Percentiles rank a stretch among this genome's conserved stretches.
phyloP scores from a whole-genome alignment of 805 yeast genomes.

The Metschnikowia borealis region DNA sequence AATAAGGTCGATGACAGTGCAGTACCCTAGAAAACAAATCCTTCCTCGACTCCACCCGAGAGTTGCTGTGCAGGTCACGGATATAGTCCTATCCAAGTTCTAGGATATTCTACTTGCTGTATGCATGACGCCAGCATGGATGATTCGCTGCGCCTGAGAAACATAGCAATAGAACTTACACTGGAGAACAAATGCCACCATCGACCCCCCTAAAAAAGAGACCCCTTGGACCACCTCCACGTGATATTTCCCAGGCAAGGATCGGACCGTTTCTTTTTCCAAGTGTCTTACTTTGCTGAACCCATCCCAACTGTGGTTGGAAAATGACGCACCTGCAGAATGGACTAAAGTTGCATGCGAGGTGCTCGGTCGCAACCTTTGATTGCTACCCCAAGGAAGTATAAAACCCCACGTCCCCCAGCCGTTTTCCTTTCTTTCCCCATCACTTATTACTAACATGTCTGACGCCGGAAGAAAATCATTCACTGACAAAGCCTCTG shows the following conservation, averaged over 20 bases:
- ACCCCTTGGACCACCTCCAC: not conserved
- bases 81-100: not conserved
- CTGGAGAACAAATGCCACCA: not conserved
- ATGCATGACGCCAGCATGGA: conserved; percentile 1
- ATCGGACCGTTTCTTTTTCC: not conserved
- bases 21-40: not conserved
- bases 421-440: not conserved
- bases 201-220: not conserved
- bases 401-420: conserved; percentile 4
- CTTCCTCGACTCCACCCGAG: not conserved
- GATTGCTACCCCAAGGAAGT: conserved; percentile 5
- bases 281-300: not conserved
- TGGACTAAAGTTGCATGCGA: conserved; percentile 1
- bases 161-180: not conserved
- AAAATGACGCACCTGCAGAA: conserved; percentile 3
- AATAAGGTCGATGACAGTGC: not conserved
- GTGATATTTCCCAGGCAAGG: not conserved
- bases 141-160: not conserved
- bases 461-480: conserved; percentile 68
- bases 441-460: conserved; percentile 17
- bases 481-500: conserved; percentile 63
- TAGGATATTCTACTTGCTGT: not conserved
- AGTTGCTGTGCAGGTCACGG: not conserved
- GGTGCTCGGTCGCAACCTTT: not conserved
- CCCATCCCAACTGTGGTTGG: not conserved